A percentile compares a stretch with the other conserved stretches of the same genome.
Conservation (phyloP, 768 basidiomycete species). For the Tylopilus intermedius region DNA sequence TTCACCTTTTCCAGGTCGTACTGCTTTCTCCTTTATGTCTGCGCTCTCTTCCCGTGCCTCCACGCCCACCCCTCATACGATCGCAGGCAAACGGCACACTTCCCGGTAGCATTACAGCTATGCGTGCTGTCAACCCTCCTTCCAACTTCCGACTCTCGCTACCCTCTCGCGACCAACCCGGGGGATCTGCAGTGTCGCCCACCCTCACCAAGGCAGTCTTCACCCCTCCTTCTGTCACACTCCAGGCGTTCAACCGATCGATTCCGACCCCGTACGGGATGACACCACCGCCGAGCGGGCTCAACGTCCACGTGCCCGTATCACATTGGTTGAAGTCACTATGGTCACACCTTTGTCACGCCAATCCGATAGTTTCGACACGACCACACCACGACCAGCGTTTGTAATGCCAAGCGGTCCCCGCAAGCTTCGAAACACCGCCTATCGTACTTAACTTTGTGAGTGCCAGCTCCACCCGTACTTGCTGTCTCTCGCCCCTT, state of each 20-base stretch:
- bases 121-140: slow-evolving; percentile 25
- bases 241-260: slow-evolving; percentile 28
- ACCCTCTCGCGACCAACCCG: slow-evolving; percentile 23
- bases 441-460: too few relatives aligned
- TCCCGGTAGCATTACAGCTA: slow-evolving; percentile 32
- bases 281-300: slow-evolving; percentile 25
- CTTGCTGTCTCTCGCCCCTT: too few relatives aligned
- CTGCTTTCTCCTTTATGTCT: slow-evolving; percentile 16
- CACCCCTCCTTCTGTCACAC: slow-evolving; percentile 33
- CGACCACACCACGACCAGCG: too few relatives aligned
- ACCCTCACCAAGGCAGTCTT: slow-evolving; percentile 13
- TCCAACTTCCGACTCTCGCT: slow-evolving; percentile 22
- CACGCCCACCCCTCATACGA: slow-evolving; percentile 27
- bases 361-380: slow-evolving; percentile 24
- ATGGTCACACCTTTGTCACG: slow-evolving; percentile 16
- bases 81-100: slow-evolving; percentile 62
- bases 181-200: slow-evolving; percentile 7
- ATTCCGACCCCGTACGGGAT: slow-evolving; percentile 32
- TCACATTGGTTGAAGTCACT: background rate
- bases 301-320: background rate
- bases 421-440: too few relatives aligned
- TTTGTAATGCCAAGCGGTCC: too few relatives aligned
- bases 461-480: too few relatives aligned
- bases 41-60: slow-evolving; percentile 25
- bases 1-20: slow-evolving; percentile 65